phyloP scores from a whole-genome alignment of 169 alveolate genomes.

The Plasmodium berghei region DNA sequence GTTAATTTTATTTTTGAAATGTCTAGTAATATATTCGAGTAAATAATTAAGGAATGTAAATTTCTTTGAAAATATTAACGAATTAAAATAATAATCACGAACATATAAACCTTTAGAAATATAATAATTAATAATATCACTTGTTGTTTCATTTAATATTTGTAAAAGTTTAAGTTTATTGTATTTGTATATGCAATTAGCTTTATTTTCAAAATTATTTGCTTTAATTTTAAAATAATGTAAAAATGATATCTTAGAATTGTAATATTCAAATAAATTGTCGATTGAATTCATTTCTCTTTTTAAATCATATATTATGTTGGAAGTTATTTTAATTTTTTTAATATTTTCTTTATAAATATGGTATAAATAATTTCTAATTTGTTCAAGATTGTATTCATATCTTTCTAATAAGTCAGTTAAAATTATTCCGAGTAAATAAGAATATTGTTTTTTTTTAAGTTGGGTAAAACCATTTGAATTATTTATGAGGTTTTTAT shows the following conservation, averaged over 20 bases:
- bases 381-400: constrained; percentile 20
- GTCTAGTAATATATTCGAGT: constrained; percentile 3
- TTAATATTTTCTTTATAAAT: constrained; percentile 33
- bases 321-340: constrained; percentile 34
- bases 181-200: constrained; percentile 27
- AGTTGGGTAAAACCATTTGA: constrained; percentile 1
- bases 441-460: constrained; percentile 36
- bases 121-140: constrained; percentile 42
- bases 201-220: constrained; percentile 5
- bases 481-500: neutral
- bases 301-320: constrained; percentile 22
- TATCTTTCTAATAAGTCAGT: constrained; percentile 66
- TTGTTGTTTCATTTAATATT: constrained; percentile 40
- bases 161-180: constrained; percentile 25
- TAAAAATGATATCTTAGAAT: constrained; percentile 13
- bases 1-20: constrained; percentile 44
- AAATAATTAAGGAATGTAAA: constrained; percentile 35
- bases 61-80: constrained; percentile 16
- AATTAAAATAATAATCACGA: constrained; percentile 34
- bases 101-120: constrained; percentile 69
- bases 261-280: constrained; percentile 23
- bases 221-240: constrained; percentile 23
- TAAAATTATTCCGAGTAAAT: constrained; percentile 35
- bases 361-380: constrained; percentile 24
- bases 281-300: constrained; percentile 44